These are phyloP conservation scores for Ceratobasidium sp. DNA, from an alignment of 1,284 basidiomycete species.

Conservation along the genomic window DNA sequence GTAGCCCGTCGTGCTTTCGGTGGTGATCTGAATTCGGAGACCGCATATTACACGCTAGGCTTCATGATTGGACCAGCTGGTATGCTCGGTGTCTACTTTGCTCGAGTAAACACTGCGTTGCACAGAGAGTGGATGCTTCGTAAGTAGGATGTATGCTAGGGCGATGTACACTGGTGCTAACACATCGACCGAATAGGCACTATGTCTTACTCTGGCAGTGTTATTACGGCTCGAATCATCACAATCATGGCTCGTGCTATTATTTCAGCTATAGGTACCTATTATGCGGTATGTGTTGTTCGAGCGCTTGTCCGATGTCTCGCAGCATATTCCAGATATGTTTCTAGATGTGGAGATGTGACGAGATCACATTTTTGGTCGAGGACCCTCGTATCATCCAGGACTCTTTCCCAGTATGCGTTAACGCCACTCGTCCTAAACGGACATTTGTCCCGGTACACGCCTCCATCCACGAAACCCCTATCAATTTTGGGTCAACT, in stretches of 20 bases:
- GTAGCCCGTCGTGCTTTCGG: slow-evolving; percentile 45
- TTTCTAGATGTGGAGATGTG: slow-evolving; percentile 44
- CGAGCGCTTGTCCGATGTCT: not conserved
- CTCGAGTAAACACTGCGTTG: slow-evolving; percentile 25
- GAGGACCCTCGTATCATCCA: slow-evolving; percentile 6
- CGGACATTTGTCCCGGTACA: slow-evolving; percentile 41
- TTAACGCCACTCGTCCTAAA: slow-evolving; percentile 32
- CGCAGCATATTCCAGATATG: not conserved
- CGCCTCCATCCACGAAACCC: slow-evolving; percentile 40
- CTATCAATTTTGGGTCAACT: slow-evolving; percentile 42
- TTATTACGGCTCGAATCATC: slow-evolving; percentile 44
- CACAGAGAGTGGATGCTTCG: slow-evolving; percentile 46
- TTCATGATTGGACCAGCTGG: slow-evolving; percentile 41
- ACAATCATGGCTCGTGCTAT: slow-evolving; percentile 41
- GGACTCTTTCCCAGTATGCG: slow-evolving; percentile 39
- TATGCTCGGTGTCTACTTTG: slow-evolving; percentile 28
- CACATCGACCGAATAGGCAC: slow-evolving; percentile 28
- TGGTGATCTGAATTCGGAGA: slow-evolving; percentile 39
- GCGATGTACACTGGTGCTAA: not conserved
- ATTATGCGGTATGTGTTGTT: slow-evolving; percentile 41
- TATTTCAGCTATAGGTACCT: slow-evolving; percentile 41
- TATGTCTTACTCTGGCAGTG: slow-evolving; percentile 35
- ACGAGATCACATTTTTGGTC: slow-evolving; percentile 42
- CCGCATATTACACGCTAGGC: slow-evolving; percentile 40
- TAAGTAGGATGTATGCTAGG: slow-evolving; percentile 26